Evolutionary conservation across 495 filamentous ascomycete species (phyloP).

Genomic region (Aspergillus nanangensis): DNA sequence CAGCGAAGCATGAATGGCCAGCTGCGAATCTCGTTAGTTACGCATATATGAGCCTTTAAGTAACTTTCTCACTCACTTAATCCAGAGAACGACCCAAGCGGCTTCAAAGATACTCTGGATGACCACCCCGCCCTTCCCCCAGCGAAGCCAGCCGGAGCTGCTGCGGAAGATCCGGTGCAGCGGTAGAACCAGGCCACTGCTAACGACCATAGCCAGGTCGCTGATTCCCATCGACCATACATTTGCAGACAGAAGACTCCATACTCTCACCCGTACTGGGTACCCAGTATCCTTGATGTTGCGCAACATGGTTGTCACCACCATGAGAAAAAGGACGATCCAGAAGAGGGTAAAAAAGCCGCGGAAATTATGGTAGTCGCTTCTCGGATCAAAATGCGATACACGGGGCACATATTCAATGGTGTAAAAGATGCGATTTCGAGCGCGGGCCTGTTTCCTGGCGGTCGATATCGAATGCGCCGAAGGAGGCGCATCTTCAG

Average conservation of each 20-base stretch:
- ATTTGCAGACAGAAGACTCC: conserved; percentile 80
- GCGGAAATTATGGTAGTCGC: conserved; percentile 89
- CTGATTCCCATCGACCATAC: conserved; percentile 81
- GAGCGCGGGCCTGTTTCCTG: conserved; percentile 78
- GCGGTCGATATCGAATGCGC: conserved; percentile 78
- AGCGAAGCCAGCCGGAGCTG: conserved; percentile 55
- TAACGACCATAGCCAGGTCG: conserved; percentile 79
- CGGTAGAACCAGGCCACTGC: conserved; percentile 65
- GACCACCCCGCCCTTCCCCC: conserved; percentile 70
- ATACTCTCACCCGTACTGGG: conserved; percentile 77
- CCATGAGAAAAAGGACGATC: conserved; percentile 96
- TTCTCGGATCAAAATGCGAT: conserved; percentile 91
- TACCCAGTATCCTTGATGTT: conserved; percentile 94
- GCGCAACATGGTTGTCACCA: conserved; percentile 82
- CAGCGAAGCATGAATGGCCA: conserved; percentile 85
- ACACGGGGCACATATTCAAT: conserved; percentile 90
- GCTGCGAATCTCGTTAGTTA: conserved; percentile 32
- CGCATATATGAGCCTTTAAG: neutral
- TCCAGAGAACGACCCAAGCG: conserved; percentile 78
- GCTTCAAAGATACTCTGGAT: conserved; percentile 80
- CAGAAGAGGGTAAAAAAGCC: conserved; percentile 98
- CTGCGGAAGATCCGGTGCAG: conserved; percentile 64
- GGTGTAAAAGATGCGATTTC: conserved; percentile 88
- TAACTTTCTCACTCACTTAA: conserved; percentile 48
- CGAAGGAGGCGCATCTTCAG: conserved; percentile 88